Evolutionary conservation across 805 yeast genomes (phyloP), one percentile per base, ranked within the genome.

Genomic region (Wickerhamomyces queroliae): DNA sequence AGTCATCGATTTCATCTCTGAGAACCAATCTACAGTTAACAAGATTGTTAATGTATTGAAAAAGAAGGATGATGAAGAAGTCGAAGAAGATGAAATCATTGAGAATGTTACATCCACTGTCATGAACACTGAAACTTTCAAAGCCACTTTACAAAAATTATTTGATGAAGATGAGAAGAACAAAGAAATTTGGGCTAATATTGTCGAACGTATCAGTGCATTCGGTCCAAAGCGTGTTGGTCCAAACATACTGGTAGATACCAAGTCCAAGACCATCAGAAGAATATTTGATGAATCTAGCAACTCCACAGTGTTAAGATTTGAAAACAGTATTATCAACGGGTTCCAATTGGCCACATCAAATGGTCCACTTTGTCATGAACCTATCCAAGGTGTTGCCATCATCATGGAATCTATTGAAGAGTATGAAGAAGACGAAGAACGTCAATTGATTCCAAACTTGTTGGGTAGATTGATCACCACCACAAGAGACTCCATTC

Each of bases 341-440:
- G 99, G 96, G 1, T 90, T 89, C 61, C 95, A 87, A 56, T 62
- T 88, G 28, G 87, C 96, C 4, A 76, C 78, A 34, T 69, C 72
- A 31, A 86, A 80, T 55, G 99, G 99, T 2, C 98, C 98, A 0
- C 67, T 93, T 33, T 82, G 91, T 0, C 76, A 83, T 5, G 99
- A 93, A 58, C 90, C 89, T 0, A 73, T 87, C 18, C 91, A 88
- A 58, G 96, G 97, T 7, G 74, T 85, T 46, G 72, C 83, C 12
- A 58, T 75, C 6, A 58, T 75, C 7, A 44, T 79, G 19, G 72
- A 70, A 36, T 61, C 61, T 3, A 60, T 72, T 11, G 59, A 56
- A 22, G 52, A 48, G 26, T 50, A 53, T 50, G 41, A 55, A 11
- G 61, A 54, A 17, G 56, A 51, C 32, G 63, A 63, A 45, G 44